Evolutionary conservation across 768 basidiomycete genomes (phyloP), one percentile per base, ranked within the genome.

Genomic region (Mycena vitilis): DNA sequence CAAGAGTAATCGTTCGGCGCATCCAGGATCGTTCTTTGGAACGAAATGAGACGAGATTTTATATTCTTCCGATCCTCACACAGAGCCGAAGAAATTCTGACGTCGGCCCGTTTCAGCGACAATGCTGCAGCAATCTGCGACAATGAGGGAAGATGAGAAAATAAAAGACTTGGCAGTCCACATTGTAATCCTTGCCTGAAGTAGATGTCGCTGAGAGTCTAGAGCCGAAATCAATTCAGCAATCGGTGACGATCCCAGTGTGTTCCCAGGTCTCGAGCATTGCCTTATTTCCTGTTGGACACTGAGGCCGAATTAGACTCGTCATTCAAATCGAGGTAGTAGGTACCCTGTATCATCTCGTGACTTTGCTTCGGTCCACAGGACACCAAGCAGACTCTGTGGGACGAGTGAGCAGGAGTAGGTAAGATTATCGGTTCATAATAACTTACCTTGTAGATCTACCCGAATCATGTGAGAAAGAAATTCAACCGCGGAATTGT

Each of bases 311-410:
- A 25, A 23, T 18, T 66, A 22, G 15, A 36, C 5, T 4, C 15
- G 10, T 34, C 11, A 16, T 13, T 23, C 12, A 13, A n/a, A 42
- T 5, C 13, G 6, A 13, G n/a, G 12, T 4, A n/a, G 1, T n/a
- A 6, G 51, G 34, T 48, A 66, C 65, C 12, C 42, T 37, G 22
- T 12, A 60, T 66, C 36, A 47, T 60, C 37, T 45, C 60, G 65
- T 5, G 36, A 23, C 52, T 66, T 60, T 13, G 65, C 51, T 18
- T 66, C 42, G n/a, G 65, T 47, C 58, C 65, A 66, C 60, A 66
- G 57, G 22, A 66, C 57, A 0, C 22, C 30, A 6, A 66, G 30
- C 36, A 66, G 65, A 48, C 60, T 60, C 65, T 66, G 23, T 49
- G 18, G 20, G 22, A 4, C 5, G 9, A 23, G 22, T 60, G 34